A percentile compares a stretch with the other conserved stretches of the same genome.
phyloP scores from a whole-genome alignment of 1,284 basidiomycete genomes.

The Phellopilus nigrolimitatus region DNA sequence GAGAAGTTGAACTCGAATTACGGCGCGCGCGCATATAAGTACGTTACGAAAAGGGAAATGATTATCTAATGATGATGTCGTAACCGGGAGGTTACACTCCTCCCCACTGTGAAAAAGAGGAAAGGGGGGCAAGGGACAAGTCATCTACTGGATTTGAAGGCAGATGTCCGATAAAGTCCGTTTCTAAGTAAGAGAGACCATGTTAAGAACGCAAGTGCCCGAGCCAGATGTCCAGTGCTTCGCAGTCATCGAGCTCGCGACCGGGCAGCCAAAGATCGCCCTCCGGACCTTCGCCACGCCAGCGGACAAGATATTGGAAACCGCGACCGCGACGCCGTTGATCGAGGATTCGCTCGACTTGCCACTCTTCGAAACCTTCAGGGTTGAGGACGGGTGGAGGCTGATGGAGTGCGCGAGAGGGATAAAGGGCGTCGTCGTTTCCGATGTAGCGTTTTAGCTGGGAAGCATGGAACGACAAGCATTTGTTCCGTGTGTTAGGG shows the following conservation, averaged over 20 bases:
- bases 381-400: slow-evolving; percentile 3
- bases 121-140: too few species aligned
- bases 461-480: slow-evolving; percentile 25
- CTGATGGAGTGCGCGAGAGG: neutral
- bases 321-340: neutral
- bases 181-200: too few species aligned
- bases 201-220: too few species aligned
- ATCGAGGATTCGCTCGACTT: slow-evolving; percentile 12
- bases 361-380: slow-evolving; percentile 4
- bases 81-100: too few species aligned
- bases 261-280: slow-evolving; percentile 23
- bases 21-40: too few species aligned
- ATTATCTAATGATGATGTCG: too few species aligned
- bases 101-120: too few species aligned
- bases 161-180: too few species aligned
- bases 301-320: slow-evolving; percentile 14
- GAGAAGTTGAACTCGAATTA: too few species aligned
- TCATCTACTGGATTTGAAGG: too few species aligned
- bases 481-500: slow-evolving; percentile 19
- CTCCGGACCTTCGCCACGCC: slow-evolving; percentile 19
- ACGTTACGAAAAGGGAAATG: too few species aligned
- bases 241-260: slow-evolving; percentile 22
- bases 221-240: slow-evolving; percentile 24
- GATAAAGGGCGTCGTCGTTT: slow-evolving; percentile 9
- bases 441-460: slow-evolving; percentile 9